Conservation (phyloP, 345 rosid species). For the Theobroma cacao region DNA sequence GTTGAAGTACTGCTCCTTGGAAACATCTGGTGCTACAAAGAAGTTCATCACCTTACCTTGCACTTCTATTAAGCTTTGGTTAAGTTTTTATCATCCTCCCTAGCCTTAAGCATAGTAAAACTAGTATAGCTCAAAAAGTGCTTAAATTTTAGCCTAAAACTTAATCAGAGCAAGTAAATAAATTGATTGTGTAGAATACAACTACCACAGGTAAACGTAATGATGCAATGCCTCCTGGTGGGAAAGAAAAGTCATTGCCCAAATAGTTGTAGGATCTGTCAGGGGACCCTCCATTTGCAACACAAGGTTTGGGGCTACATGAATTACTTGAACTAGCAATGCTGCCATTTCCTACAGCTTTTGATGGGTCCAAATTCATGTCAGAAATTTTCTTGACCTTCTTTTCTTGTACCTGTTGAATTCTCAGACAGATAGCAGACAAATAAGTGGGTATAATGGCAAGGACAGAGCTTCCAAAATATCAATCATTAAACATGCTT, state of each 20-base stretch:
- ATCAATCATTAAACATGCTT: conserved; percentile 1
- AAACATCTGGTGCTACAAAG: neutral
- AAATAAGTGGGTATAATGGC: neutral
- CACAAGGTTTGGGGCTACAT: conserved; percentile 29
- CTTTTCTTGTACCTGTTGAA: conserved; percentile 85
- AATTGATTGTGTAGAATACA: conserved; percentile 35
- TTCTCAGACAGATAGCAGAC: conserved; percentile 5
- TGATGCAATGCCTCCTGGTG: conserved; percentile 62
- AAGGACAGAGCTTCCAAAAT: neutral
- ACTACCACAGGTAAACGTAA: conserved; percentile 91
- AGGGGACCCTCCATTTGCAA: conserved; percentile 57
- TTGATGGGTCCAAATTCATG: conserved; percentile 65
- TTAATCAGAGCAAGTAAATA: conserved; percentile 9
- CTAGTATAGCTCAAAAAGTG: neutral
- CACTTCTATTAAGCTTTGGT: neutral
- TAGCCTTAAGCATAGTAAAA: neutral
- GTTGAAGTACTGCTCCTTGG: neutral
- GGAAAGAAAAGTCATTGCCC: conserved; percentile 53
- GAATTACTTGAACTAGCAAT: conserved; percentile 44
- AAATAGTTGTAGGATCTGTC: conserved; percentile 30
- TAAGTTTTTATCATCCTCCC: neutral
- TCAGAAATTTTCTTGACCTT: conserved; percentile 84
- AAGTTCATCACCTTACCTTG: neutral
- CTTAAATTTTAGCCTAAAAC: conserved; percentile 13
- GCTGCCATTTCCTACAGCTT: conserved; percentile 43